Evolutionary conservation across 805 yeast genomes (phyloP).

Genomic region (Saccharomycopsis sp.): DNA sequence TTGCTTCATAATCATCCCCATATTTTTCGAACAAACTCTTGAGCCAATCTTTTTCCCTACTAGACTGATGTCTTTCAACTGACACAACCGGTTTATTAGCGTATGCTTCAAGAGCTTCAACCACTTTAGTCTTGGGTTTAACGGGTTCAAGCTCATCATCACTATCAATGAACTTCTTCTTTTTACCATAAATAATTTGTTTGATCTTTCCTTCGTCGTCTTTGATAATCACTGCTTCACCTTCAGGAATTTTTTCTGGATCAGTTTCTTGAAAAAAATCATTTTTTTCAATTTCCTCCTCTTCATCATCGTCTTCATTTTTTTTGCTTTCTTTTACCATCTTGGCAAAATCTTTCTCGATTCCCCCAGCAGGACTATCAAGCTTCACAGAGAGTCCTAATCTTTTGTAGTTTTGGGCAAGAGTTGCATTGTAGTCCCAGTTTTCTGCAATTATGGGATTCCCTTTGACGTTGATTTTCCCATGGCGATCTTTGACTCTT

Average conservation of each 20-base stretch:
- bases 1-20: constrained; percentile 79
- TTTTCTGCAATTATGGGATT: constrained; percentile 79
- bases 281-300: no score
- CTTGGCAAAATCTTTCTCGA: constrained; percentile 40
- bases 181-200: constrained; percentile 49
- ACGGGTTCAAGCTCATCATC: constrained; percentile 21
- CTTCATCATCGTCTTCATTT: constrained; percentile 21
- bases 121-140: constrained; percentile 39
- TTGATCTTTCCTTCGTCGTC: constrained; percentile 59
- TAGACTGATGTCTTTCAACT: constrained; percentile 48
- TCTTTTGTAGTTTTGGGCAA: constrained; percentile 76
- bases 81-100: constrained; percentile 33
- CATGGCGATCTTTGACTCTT: constrained; percentile 57
- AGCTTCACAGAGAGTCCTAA: constrained; percentile 67
- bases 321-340: constrained; percentile 22
- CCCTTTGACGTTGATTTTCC: constrained; percentile 52
- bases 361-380: constrained; percentile 69
- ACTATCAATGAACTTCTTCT: constrained; percentile 28
- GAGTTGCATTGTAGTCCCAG: constrained; percentile 80
- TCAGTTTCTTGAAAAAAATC: constrained; percentile 27
- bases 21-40: constrained; percentile 54
- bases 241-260: constrained; percentile 54
- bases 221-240: constrained; percentile 68
- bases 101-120: constrained; percentile 57
- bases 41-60: constrained; percentile 70